Base-by-base conservation (phyloP, 306 rosid species). In the Fragaria nilgerrensis region DNA sequence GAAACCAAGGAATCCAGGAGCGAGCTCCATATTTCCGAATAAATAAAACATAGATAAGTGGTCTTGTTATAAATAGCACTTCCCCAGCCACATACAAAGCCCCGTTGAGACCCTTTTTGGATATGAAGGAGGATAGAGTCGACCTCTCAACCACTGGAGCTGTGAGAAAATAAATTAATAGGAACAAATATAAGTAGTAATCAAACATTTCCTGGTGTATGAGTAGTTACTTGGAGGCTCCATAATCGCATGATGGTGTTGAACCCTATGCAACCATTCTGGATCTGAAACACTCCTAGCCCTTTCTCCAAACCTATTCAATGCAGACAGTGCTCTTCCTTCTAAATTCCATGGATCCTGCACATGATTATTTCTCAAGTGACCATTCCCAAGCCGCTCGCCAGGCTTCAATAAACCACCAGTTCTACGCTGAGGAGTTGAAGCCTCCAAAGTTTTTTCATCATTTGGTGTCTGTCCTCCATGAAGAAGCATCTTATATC, bases 1-100 rank as follows among this genome's bases (percentile, higher is more conserved):
- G 63, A 77, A 91, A 85, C 98, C 99, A 96, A 69, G 99, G 99
- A 78, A 81, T 90, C 99, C 98, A 96, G 17, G 98, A 92, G 37
- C 90, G 85, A 77, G 55, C 71, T 29, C 99, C 96, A 70, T 73
- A 89, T 77, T 89, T 95, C 64, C 90, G 85, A 77, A 96, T 92
- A 27, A 86, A 83, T 74, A 91, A 81, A 84, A 96, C 98, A 73
- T 96, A 96, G 75, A 92, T 79, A 72, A 96, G 96, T 2, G 99
- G 99, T 78, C 98, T 87, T 17, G 87, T 48, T 50, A 96, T 89
- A 80, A 84, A 96, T 49, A 96, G 79, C 39, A 88, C 88, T 82
- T 96, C 99, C 74, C 92, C 97, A 27, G 85, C 71, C 25, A 92
- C 41, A 72, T 78, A 88, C 75, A 96, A 63, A 43, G 86, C 90